These are phyloP conservation scores for Tulasnella sp. DNA, from an alignment of 768 basidiomycete species.

Conservation along the genomic window DNA sequence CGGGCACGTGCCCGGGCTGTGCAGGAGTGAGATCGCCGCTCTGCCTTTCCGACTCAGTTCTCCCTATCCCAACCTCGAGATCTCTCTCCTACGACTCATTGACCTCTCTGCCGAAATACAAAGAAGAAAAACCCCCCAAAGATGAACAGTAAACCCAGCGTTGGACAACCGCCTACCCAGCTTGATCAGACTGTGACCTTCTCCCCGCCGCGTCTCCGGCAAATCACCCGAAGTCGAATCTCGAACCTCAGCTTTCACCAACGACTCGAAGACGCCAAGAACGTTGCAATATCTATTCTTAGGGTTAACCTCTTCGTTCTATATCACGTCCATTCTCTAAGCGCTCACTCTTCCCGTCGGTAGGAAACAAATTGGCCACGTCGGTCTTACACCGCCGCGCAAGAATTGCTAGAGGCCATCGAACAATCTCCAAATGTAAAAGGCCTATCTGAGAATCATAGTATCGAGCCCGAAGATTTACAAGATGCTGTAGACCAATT, in stretches of 20 bases:
- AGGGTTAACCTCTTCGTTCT: not conserved
- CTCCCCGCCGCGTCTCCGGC: too few species aligned
- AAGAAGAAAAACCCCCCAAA: not conserved
- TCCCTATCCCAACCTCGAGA: not conserved
- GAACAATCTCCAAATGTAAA: not conserved
- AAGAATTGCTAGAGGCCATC: not conserved
- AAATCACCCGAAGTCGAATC: not conserved
- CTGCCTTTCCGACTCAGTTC: not conserved
- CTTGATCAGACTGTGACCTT: too few species aligned
- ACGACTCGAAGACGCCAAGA: not conserved
- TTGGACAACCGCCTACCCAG: not conserved
- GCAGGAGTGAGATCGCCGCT: not conserved
- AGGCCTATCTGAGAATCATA: not conserved
- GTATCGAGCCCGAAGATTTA: not conserved
- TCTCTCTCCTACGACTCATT: not conserved
- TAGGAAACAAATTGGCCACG: not conserved
- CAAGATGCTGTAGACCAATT: not conserved
- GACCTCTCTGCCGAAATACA: not conserved
- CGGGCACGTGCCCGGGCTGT: not conserved
- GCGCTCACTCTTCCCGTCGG: not conserved
- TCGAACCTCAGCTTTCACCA: not conserved
- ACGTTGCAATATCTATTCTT: not conserved
- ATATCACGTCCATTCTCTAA: not conserved
- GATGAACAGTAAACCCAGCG: not conserved
- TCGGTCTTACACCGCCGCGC: not conserved